Conservation (phyloP, 2,329 filamentous ascomycete species). For the Conoideocrella luteorostrata region DNA sequence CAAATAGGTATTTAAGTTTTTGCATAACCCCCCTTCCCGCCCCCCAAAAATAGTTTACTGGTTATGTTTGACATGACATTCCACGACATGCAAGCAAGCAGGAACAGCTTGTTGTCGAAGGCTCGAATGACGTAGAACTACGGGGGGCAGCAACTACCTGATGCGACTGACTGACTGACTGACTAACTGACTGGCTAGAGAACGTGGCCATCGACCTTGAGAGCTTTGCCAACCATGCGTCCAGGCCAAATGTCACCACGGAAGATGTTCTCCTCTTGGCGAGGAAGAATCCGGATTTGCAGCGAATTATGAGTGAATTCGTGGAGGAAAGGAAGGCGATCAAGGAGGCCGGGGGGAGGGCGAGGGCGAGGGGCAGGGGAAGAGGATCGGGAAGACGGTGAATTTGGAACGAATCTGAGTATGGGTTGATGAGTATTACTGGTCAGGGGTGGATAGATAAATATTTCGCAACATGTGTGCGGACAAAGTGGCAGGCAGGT, state of each 20-base stretch:
- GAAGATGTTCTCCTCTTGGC: slow-evolving; percentile 86
- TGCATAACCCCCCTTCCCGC: background rate
- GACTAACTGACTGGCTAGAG: slow-evolving; percentile 30
- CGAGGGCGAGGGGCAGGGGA: slow-evolving; percentile 14
- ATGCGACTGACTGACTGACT: too few species aligned
- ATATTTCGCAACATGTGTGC: too few species aligned
- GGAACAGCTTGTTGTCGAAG: too few species aligned
- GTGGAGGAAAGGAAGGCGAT: slow-evolving; percentile 50
- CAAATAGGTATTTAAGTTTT: slow-evolving; percentile 63
- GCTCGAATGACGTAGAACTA: too few species aligned
- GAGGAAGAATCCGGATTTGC: slow-evolving; percentile 78
- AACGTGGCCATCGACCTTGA: slow-evolving; percentile 52
- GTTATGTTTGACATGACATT: too few species aligned
- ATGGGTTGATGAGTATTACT: background rate
- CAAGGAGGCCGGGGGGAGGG: slow-evolving; percentile 26
- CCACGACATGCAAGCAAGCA: too few species aligned
- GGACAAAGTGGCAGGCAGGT: too few species aligned
- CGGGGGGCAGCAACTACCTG: too few species aligned
- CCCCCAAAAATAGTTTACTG: too few species aligned
- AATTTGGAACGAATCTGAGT: background rate
- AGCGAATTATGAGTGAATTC: slow-evolving; percentile 65
- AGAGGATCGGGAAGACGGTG: background rate
- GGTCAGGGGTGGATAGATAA: too few species aligned
- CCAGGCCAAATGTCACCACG: slow-evolving; percentile 70
- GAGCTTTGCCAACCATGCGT: slow-evolving; percentile 65